These are phyloP conservation scores for Acanthochlamys bracteata DNA, from an alignment of 106 monocot species.

Conservation along the genomic window DNA sequence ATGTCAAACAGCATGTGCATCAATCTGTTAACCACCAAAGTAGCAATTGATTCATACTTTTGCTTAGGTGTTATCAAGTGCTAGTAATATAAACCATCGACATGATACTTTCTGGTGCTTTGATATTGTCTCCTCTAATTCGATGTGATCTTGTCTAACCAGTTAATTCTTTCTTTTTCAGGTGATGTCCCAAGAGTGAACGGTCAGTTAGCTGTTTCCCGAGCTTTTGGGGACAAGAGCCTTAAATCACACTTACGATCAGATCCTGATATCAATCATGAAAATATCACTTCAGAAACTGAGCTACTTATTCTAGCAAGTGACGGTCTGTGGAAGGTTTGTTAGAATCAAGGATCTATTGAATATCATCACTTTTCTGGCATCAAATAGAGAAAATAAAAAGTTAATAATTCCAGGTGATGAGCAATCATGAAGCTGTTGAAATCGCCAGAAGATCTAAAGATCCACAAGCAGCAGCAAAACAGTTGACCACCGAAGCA, in stretches of 20 bases:
- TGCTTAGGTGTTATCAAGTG: no score
- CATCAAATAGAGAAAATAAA: no score
- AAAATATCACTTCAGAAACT: constrained; percentile 11
- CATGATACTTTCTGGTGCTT: no score
- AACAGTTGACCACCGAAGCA: constrained; percentile 22
- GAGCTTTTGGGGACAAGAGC: constrained; percentile 30
- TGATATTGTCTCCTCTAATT: background rate
- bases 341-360: background rate
- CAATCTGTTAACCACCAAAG: no score
- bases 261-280: constrained; percentile 19
- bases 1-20: no score
- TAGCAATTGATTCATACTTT: no score
- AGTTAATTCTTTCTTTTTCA: background rate
- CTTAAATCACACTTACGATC: constrained; percentile 36
- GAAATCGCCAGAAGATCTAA: constrained; percentile 19
- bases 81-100: no score
- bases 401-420: constrained; percentile 4
- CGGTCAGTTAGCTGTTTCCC: constrained; percentile 40
- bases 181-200: constrained; percentile 49
- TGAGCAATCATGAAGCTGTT: constrained; percentile 29
- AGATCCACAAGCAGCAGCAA: constrained; percentile 21
- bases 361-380: no score
- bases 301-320: constrained; percentile 35
- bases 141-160: background rate
- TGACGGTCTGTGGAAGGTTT: constrained; percentile 45